Evolutionary conservation across 352 stramenopile genomes (phyloP).

Genomic region (Phytophthora hybrid): DNA sequence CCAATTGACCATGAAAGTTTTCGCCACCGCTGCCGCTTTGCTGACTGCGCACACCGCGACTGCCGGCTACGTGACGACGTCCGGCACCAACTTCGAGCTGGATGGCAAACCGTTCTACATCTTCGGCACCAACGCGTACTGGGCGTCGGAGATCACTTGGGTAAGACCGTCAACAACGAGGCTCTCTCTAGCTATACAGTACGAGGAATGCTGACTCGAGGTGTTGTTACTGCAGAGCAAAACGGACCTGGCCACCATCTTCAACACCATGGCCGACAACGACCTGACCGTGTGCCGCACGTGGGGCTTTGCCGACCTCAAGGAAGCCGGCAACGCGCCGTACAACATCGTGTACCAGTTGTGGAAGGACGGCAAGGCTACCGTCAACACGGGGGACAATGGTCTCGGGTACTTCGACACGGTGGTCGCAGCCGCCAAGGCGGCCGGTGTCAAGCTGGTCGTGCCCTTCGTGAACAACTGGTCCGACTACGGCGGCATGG

Average conservation of each 20-base stretch:
- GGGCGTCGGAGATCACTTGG: conserved; percentile 41
- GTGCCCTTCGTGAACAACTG: conserved; percentile 39
- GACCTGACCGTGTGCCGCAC: conserved; percentile 35
- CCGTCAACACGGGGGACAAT: conserved; percentile 31
- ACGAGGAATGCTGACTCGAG: background rate
- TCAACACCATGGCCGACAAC: conserved; percentile 30
- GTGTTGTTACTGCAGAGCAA: conserved; percentile 14
- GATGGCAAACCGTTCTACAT: conserved; percentile 45
- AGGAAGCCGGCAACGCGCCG: conserved; percentile 10
- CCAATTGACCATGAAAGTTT: conserved; percentile 35
- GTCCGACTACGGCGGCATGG: conserved; percentile 40
- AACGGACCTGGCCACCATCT: conserved; percentile 31
- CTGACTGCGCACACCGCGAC: conserved; percentile 13
- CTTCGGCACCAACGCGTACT: conserved; percentile 47
- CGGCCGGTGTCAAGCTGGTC: conserved; percentile 36
- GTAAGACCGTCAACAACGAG: conserved; percentile 8
- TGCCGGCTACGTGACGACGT: conserved; percentile 43
- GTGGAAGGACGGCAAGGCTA: conserved; percentile 29
- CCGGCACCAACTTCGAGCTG: conserved; percentile 37
- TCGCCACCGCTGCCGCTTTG: conserved; percentile 20
- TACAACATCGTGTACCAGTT: conserved; percentile 39
- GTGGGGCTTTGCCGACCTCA: conserved; percentile 34
- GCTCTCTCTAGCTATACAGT: background rate
- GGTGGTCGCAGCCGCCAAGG: conserved; percentile 30
- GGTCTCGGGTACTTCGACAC: conserved; percentile 33